Conservation (phyloP, 2,329 filamentous ascomycete genomes). For the Pseudocercospora pini-densiflorae region DNA sequence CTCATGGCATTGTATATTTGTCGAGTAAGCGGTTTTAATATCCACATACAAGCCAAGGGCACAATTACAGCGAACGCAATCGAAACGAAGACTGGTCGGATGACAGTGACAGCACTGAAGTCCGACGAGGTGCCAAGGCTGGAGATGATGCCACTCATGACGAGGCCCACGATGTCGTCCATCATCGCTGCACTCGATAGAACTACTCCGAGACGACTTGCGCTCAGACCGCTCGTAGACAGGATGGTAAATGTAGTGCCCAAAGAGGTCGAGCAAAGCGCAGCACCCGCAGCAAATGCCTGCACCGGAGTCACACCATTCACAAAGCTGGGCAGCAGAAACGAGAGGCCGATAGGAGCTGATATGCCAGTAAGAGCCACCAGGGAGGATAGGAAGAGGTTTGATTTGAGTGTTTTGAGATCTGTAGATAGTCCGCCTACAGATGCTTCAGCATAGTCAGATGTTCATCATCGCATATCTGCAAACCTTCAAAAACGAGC, state of each 20-base stretch:
- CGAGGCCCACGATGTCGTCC: slow-evolving; percentile 77
- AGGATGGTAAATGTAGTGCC: slow-evolving; percentile 72
- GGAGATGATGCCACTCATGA: slow-evolving; percentile 77
- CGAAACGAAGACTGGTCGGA: slow-evolving; percentile 58
- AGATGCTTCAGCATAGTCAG: slow-evolving; percentile 9
- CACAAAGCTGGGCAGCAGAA: slow-evolving; percentile 58
- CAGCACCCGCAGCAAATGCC: slow-evolving; percentile 73
- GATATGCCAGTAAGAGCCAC: slow-evolving; percentile 70
- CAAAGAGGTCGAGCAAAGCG: slow-evolving; percentile 74
- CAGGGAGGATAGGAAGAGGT: slow-evolving; percentile 61
- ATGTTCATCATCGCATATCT: neutral
- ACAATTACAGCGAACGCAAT: slow-evolving; percentile 55
- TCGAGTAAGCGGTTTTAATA: slow-evolving; percentile 50
- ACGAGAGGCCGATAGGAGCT: slow-evolving; percentile 69
- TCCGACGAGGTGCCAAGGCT: slow-evolving; percentile 57
- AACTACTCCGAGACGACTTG: slow-evolving; percentile 63
- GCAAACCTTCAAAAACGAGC: slow-evolving; percentile 69
- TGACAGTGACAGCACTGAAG: slow-evolving; percentile 49
- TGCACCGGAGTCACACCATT: slow-evolving; percentile 60
- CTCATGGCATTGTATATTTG: neutral
- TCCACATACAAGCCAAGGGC: slow-evolving; percentile 54
- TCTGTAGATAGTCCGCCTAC: slow-evolving; percentile 63
- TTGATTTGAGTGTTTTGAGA: slow-evolving; percentile 60
- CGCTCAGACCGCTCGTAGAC: slow-evolving; percentile 62
- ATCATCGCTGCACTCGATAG: slow-evolving; percentile 77